Evolutionary conservation across 2,329 filamentous ascomycete genomes (phyloP), one percentile per base, ranked within the genome.

Genomic region (Plenodomus biglobosus): DNA sequence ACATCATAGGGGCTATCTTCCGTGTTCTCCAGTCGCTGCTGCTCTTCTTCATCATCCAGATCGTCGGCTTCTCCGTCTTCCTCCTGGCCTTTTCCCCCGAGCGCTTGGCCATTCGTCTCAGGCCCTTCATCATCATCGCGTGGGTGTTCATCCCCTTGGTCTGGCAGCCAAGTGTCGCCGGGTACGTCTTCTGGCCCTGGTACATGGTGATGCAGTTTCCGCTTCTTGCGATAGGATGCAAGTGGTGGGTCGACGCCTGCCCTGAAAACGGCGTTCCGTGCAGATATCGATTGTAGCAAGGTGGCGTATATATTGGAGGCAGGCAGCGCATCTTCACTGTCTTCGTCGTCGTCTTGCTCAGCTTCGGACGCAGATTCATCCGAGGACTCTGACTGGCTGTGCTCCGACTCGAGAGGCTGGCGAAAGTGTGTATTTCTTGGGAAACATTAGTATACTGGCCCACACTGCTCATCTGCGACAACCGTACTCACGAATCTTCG

Each of bases 1-100:
- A 77, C 74, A 55, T 94, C 87, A 64, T 95, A 96, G 0, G 90
- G 87, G 68, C 95, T 88, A 4, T 73, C 73, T 5, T 32, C 27
- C 3, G 13, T 32, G 11, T 15, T 32, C 8, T 32, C 27, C 27
- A 32, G 15, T 8, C 27, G 27, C 27, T 32, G 27, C 11, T 32
- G 27, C 13, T 32, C 13, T 15, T 11, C 27, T 11, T 10, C 6
- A 11, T 15, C 27, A 7, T 15, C 27, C 6, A 32, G 27, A 48
- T 55, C 17, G 41, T 46, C 5, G 70, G 68, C 11, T 32, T 10
- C 8, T 15, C 15, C 27, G 13, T 48, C 49, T n/a, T 30, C 47
- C 5, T 48, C 35, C 10, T 30, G 8, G 10, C 21, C 22, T 18
- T 22, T 21, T 11, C 10, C 35, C 18, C 18, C 21, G n/a, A 19